Conservation (phyloP, 2,329 filamentous ascomycete genomes). For the Corynespora cassiicola region DNA sequence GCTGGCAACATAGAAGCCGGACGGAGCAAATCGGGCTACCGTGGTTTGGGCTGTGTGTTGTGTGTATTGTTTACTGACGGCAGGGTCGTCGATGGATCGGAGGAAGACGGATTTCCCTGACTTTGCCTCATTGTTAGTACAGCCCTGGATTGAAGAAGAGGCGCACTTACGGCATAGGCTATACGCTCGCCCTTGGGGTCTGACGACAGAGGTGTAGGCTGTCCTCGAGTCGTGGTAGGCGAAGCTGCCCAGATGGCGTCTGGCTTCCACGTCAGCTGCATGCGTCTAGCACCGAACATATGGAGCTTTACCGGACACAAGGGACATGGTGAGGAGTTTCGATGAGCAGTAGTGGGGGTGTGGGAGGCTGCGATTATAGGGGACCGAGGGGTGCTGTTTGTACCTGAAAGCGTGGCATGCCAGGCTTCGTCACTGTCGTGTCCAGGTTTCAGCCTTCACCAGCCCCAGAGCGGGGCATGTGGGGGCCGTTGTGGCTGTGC, state of each 20-base stretch:
- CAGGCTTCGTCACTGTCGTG: too few relatives aligned
- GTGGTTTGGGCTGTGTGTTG: slow-evolving; percentile 88
- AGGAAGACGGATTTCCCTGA: slow-evolving; percentile 97
- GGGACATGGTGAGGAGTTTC: too few relatives aligned
- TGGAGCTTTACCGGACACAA: too few relatives aligned
- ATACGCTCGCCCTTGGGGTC: slow-evolving; percentile 91
- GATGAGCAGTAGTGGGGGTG: too few relatives aligned
- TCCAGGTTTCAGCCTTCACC: too few relatives aligned
- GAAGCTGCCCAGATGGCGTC: slow-evolving; percentile 82
- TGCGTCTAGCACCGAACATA: too few relatives aligned
- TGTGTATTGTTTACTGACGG: slow-evolving; percentile 86
- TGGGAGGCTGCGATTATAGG: too few relatives aligned
- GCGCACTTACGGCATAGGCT: slow-evolving; percentile 79
- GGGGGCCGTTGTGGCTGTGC: too few relatives aligned
- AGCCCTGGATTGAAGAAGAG: background rate
- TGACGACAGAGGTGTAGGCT: slow-evolving; percentile 85
- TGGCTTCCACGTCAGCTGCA: too few relatives aligned
- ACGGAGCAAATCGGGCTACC: slow-evolving; percentile 91
- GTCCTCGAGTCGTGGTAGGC: slow-evolving; percentile 82
- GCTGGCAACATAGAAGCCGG: slow-evolving; percentile 92
- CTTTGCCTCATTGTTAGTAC: slow-evolving; percentile 53
- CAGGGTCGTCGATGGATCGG: slow-evolving; percentile 89
- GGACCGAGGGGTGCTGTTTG: too few relatives aligned
- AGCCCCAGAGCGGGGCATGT: too few relatives aligned
- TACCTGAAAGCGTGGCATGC: too few relatives aligned